Evolutionary conservation across 192 early-diverging fungal genomes (phyloP).

Genomic region (Dissophora globulifera): DNA sequence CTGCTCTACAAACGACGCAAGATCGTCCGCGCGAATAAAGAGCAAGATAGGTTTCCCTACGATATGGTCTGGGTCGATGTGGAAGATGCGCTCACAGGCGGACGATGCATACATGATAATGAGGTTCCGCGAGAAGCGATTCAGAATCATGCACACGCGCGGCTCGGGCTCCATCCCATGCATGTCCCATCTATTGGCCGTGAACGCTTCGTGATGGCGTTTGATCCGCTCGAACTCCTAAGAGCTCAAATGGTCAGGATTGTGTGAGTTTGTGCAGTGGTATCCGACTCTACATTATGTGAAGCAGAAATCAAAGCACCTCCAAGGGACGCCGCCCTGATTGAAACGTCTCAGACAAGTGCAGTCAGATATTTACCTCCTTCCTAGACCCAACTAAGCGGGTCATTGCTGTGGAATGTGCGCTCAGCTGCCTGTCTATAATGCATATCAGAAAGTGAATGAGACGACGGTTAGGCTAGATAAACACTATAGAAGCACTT

Average conservation of each 20-base stretch:
- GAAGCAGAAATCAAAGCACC: no score
- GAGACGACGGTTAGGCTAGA: not conserved
- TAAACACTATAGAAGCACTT: not conserved
- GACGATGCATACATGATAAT: constrained; percentile 35
- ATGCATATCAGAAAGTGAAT: not conserved
- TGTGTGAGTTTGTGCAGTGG: not conserved
- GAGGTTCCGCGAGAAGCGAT: constrained; percentile 21
- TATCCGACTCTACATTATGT: no score
- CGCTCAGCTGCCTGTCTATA: not conserved
- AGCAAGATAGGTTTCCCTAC: constrained; percentile 27
- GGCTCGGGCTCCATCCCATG: constrained; percentile 6
- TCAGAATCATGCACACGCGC: constrained; percentile 42
- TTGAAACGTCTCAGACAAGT: not conserved
- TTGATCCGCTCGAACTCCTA: constrained; percentile 16
- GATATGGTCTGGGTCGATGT: constrained; percentile 7
- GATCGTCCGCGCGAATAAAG: constrained; percentile 40
- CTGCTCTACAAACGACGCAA: constrained; percentile 21
- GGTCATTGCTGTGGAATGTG: constrained; percentile 14
- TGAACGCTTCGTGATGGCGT: constrained; percentile 25
- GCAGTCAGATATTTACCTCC: not conserved
- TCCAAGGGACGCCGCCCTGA: no score
- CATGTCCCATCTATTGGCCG: constrained; percentile 10
- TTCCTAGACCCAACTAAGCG: not conserved
- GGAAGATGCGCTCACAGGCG: constrained; percentile 13
- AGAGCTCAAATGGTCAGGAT: not conserved